Percentiles rank a stretch among this genome's conserved stretches.
Conservation (phyloP, 2,329 filamentous ascomycete species). For the Neophaeococcomyces aloes region DNA sequence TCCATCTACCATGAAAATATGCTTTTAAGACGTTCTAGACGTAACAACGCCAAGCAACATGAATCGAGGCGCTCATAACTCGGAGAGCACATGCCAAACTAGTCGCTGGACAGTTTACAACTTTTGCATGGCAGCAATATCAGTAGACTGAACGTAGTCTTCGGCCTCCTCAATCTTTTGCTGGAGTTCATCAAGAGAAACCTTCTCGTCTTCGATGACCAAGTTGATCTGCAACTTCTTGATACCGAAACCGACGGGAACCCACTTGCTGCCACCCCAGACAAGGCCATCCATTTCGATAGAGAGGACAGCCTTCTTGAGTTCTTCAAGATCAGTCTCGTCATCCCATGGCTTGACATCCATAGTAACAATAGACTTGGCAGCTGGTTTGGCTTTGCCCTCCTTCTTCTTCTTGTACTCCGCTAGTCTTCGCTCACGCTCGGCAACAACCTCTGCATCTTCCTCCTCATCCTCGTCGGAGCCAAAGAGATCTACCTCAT, state of each 20-base stretch:
- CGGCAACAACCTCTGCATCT: constrained; percentile 70
- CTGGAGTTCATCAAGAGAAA: constrained; percentile 78
- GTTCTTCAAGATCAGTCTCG: constrained; percentile 78
- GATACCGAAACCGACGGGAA: constrained; percentile 91
- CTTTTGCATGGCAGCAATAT: constrained; percentile 87
- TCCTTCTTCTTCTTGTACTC: constrained; percentile 98
- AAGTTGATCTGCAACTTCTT: constrained; percentile 99
- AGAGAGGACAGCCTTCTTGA: constrained; percentile 68
- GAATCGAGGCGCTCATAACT: too few species aligned
- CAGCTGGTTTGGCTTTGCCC: constrained; percentile 76
- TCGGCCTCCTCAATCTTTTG: constrained; percentile 76
- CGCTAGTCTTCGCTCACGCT: constrained; percentile 81
- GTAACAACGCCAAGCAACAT: background rate
- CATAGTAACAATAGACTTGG: constrained; percentile 91
- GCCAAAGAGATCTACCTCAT: constrained; percentile 85
- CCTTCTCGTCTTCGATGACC: constrained; percentile 93
- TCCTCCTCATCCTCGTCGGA: constrained; percentile 80
- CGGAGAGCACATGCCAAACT: background rate
- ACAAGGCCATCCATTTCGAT: constrained; percentile 91
- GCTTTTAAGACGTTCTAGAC: constrained; percentile 8
- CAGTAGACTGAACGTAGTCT: constrained; percentile 92
- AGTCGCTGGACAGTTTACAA: constrained; percentile 49
- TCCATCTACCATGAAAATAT: constrained; percentile 7
- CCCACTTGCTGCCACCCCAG: constrained; percentile 86
- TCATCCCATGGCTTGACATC: constrained; percentile 99